Conservation (phyloP, 1,284 basidiomycete genomes). For the Rhodotorula glutinis region DNA sequence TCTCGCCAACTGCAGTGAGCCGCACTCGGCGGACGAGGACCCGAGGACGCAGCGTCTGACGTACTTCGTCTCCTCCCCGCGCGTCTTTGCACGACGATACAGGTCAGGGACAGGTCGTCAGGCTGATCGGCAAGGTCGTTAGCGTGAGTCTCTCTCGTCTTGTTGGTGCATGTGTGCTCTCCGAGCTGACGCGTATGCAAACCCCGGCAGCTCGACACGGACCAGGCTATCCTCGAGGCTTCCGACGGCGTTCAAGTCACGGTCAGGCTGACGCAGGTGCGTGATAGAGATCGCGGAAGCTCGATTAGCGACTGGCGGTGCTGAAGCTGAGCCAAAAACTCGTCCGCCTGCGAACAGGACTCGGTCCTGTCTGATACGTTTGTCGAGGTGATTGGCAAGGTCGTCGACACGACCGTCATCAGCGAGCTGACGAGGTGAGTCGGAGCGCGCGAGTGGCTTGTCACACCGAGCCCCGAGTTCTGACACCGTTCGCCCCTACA, state of each 20-base stretch:
- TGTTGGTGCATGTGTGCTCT: too few relatives aligned
- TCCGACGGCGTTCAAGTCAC: conserved; percentile 69
- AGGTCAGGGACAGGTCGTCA: conserved; percentile 59
- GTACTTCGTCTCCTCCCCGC: too few relatives aligned
- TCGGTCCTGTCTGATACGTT: conserved; percentile 56
- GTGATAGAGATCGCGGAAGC: too few relatives aligned
- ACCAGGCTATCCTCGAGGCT: conserved; percentile 62
- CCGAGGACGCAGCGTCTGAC: too few relatives aligned
- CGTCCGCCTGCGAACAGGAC: neutral
- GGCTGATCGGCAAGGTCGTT: conserved; percentile 67
- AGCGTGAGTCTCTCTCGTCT: conserved; percentile 53
- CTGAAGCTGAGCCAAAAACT: too few relatives aligned
- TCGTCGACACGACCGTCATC: conserved; percentile 60
- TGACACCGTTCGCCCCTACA: neutral
- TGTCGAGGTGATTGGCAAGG: conserved; percentile 72
- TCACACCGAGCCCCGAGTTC: too few relatives aligned
- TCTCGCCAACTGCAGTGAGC: conserved; percentile 25
- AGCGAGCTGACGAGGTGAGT: conserved; percentile 57
- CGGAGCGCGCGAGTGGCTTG: too few relatives aligned
- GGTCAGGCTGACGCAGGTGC: conserved; percentile 56
- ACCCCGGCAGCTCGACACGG: conserved; percentile 55
- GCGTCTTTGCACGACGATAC: neutral
- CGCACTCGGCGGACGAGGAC: neutral
- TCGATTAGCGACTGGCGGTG: neutral
- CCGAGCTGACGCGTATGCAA: neutral